A percentile compares a stretch with the other conserved stretches of the same genome.
Evolutionary conservation across 495 filamentous ascomycete genomes (phyloP).

Genomic region (Penicillium subrubescens): DNA sequence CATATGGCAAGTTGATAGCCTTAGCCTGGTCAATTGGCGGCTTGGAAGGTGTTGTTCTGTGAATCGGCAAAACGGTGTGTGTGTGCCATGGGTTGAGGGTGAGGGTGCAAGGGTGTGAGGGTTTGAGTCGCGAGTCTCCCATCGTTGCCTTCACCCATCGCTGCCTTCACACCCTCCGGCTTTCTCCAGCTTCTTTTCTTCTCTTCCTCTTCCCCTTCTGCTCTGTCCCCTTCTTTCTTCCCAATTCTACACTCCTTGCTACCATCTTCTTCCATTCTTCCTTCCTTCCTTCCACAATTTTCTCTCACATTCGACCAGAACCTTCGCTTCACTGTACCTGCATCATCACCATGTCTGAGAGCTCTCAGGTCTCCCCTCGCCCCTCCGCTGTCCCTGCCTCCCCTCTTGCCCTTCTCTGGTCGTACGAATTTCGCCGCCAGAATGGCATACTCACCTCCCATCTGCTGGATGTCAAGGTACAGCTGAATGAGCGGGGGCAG

Average conservation of each 20-base stretch:
- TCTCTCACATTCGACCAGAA: background rate
- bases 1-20: background rate
- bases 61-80: background rate
- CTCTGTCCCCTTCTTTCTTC: background rate
- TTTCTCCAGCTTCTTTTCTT: too few relatives aligned
- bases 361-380: background rate
- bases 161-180: background rate
- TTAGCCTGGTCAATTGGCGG: background rate
- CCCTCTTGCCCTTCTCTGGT: conserved; percentile 34
- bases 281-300: background rate
- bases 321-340: background rate
- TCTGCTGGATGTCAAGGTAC: conserved; percentile 10
- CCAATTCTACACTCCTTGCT: background rate
- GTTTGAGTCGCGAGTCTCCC: background rate
- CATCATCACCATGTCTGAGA: conserved; percentile 7
- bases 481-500: background rate
- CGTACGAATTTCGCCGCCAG: conserved; percentile 38
- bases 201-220: background rate
- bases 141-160: background rate
- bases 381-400: background rate
- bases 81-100: background rate
- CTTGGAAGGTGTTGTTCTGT: background rate
- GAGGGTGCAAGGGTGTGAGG: background rate
- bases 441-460: conserved; percentile 17
- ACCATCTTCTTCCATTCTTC: background rate